These are phyloP conservation scores for Petrea volubilis DNA, from an alignment of 257 asterid species.

Conservation along the genomic window DNA sequence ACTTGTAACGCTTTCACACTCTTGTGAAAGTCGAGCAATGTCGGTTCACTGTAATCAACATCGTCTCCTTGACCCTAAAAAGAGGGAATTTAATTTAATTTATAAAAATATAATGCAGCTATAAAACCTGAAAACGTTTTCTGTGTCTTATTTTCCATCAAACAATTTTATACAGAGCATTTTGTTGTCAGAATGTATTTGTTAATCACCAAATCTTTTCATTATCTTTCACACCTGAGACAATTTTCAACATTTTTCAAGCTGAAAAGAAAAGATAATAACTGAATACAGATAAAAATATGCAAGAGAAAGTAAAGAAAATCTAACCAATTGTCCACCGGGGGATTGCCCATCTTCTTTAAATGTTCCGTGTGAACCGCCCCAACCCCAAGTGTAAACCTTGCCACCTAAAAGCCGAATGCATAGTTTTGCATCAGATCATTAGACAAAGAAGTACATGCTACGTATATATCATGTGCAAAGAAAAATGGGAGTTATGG, in stretches of 20 bases:
- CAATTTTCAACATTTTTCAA: not conserved
- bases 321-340: constrained; percentile 93
- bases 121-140: not conserved
- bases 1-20: constrained; percentile 57
- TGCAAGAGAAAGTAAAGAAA: not conserved
- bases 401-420: constrained; percentile 55
- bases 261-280: not conserved
- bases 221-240: not conserved
- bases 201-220: not conserved
- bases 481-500: not conserved
- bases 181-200: not conserved
- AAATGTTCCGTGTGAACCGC: constrained; percentile 96
- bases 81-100: not conserved
- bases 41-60: constrained; percentile 70
- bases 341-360: constrained; percentile 88
- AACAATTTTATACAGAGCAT: too few relatives aligned
- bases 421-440: constrained; percentile 20
- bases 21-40: constrained; percentile 41
- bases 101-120: not conserved
- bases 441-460: not conserved
- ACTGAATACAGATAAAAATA: constrained; percentile 3
- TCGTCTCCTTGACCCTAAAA: constrained; percentile 84
- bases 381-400: constrained; percentile 98
- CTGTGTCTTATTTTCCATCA: not conserved
- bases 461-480: not conserved